Percentiles rank a stretch among this genome's conserved stretches.
Evolutionary conservation across 192 early-diverging fungal genomes (phyloP).

Genomic region (Coemansia sp.): DNA sequence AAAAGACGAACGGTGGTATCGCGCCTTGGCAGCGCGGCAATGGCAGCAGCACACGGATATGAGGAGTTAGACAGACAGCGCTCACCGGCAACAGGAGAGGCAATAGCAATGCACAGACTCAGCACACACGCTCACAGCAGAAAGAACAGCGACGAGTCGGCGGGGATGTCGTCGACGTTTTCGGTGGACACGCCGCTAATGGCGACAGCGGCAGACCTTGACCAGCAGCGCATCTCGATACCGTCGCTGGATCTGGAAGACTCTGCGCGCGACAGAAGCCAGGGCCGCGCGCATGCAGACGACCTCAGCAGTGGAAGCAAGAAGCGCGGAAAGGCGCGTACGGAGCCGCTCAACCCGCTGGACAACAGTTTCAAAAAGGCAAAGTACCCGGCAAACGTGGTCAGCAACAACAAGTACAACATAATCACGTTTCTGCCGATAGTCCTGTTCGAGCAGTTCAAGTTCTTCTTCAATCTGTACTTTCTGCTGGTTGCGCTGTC

Average conservation of each 20-base stretch:
- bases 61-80: not conserved
- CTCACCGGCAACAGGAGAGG: slow-evolving; percentile 9
- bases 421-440: slow-evolving; percentile 77
- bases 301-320: not conserved
- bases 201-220: slow-evolving; percentile 33
- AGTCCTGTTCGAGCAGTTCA: slow-evolving; percentile 90
- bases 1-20: slow-evolving; percentile 25
- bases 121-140: slow-evolving; percentile 23
- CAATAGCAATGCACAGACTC: slow-evolving; percentile 47
- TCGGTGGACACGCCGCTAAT: slow-evolving; percentile 53
- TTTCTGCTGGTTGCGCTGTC: slow-evolving; percentile 88
- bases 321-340: slow-evolving; percentile 24
- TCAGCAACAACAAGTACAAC: slow-evolving; percentile 89
- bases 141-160: slow-evolving; percentile 11
- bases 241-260: slow-evolving; percentile 1
- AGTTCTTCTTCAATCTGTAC: slow-evolving; percentile 95
- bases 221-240: slow-evolving; percentile 13
- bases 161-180: slow-evolving; percentile 34
- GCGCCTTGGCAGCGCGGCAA: slow-evolving; percentile 14
- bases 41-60: not conserved
- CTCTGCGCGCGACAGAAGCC: not conserved
- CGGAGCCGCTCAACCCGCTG: slow-evolving; percentile 47
- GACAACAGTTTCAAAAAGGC: slow-evolving; percentile 41
- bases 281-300: not conserved
- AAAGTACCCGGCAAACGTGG: slow-evolving; percentile 76